Percentiles rank a stretch among this genome's conserved stretches.
phyloP scores from a whole-genome alignment of 1,284 basidiomycete genomes.

The Cutaneotrichosporon dermatis region DNA sequence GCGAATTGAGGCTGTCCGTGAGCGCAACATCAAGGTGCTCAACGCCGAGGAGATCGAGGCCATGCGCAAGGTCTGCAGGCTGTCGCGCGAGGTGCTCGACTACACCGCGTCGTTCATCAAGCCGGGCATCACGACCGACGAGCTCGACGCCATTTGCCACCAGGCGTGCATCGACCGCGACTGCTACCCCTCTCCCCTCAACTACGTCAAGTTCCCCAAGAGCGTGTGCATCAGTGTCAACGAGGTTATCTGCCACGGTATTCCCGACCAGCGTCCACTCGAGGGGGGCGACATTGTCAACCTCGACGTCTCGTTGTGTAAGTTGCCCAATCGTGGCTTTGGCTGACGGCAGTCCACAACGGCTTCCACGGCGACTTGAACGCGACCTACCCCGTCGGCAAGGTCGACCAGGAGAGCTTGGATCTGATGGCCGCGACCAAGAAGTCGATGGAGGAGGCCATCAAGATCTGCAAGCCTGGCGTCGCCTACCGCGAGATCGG shows the following conservation, averaged over 20 bases:
- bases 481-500: slow-evolving; percentile 63
- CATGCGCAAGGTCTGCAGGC: slow-evolving; percentile 56
- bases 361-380: slow-evolving; percentile 89
- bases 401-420: slow-evolving; percentile 72
- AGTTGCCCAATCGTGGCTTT: slow-evolving; percentile 11
- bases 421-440: slow-evolving; percentile 77
- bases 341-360: slow-evolving; percentile 36
- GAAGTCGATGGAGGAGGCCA: slow-evolving; percentile 76
- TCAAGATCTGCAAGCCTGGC: slow-evolving; percentile 84
- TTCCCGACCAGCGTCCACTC: slow-evolving; percentile 81
- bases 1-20: slow-evolving; percentile 35
- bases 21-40: slow-evolving; percentile 37
- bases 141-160: slow-evolving; percentile 93
- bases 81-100: slow-evolving; percentile 86
- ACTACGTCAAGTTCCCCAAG: slow-evolving; percentile 90
- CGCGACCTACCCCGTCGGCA: slow-evolving; percentile 77
- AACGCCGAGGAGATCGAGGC: slow-evolving; percentile 48
- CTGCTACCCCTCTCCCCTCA: slow-evolving; percentile 89
- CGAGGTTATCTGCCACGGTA: slow-evolving; percentile 95
- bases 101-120: slow-evolving; percentile 75
- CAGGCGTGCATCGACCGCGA: slow-evolving; percentile 84
- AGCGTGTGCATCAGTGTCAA: slow-evolving; percentile 95
- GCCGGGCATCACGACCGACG: slow-evolving; percentile 92
- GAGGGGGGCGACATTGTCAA: slow-evolving; percentile 91
- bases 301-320: slow-evolving; percentile 61